phyloP scores from a whole-genome alignment of 2,329 filamentous ascomycete species.

The Cladosporium austrohemisphaericum region DNA sequence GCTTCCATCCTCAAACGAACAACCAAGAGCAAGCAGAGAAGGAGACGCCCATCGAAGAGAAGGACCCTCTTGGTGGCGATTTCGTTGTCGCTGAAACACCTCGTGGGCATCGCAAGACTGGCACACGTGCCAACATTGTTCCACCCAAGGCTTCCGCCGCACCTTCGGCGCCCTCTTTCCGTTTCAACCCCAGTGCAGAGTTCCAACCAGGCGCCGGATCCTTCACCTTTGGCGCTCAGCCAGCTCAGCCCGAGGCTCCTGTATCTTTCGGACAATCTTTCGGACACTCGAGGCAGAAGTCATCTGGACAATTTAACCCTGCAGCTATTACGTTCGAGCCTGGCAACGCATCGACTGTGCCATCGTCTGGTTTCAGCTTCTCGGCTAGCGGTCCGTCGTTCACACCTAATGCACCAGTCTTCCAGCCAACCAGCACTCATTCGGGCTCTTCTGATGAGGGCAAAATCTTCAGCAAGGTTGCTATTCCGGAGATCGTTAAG shows the following conservation, averaged over 20 bases:
- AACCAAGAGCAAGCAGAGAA: neutral
- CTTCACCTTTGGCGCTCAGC: neutral
- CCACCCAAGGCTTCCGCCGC: conserved; percentile 41
- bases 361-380: conserved; percentile 36
- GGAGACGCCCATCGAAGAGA: conserved; percentile 17
- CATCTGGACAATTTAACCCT: conserved; percentile 57
- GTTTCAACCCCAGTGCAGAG: conserved; percentile 31
- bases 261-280: conserved; percentile 13
- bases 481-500: conserved; percentile 64
- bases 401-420: conserved; percentile 25
- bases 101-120: conserved; percentile 44
- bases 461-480: conserved; percentile 40
- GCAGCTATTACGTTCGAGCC: conserved; percentile 42
- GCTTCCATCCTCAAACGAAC: neutral
- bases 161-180: conserved; percentile 14
- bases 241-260: no score
- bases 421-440: conserved; percentile 28
- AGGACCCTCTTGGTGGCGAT: conserved; percentile 21
- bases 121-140: conserved; percentile 78
- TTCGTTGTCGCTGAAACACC: conserved; percentile 65
- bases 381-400: conserved; percentile 27
- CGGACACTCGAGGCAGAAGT: conserved; percentile 24
- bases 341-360: conserved; percentile 22
- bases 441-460: conserved; percentile 36
- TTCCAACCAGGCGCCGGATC: conserved; percentile 29